Conservation (phyloP, 805 yeast genomes). For the Ogataea allantospora region DNA sequence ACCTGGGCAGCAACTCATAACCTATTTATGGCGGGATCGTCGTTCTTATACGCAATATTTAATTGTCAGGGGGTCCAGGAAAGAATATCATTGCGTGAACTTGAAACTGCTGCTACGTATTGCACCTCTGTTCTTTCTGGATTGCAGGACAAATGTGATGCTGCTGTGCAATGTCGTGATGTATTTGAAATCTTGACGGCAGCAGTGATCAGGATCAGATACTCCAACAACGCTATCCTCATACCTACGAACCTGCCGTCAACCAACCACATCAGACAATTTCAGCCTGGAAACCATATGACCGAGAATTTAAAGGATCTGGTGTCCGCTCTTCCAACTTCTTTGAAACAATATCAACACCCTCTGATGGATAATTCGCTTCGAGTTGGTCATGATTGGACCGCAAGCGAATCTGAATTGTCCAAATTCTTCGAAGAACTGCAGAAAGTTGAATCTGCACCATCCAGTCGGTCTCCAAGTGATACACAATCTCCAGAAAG, state of each 20-base stretch:
- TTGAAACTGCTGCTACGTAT: slow-evolving; percentile 47
- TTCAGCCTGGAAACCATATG: slow-evolving; percentile 37
- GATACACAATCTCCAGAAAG: slow-evolving; percentile 20
- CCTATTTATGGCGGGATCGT: slow-evolving; percentile 84
- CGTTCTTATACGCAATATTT: slow-evolving; percentile 74
- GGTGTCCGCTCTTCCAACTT: slow-evolving; percentile 35
- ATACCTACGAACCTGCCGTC: slow-evolving; percentile 29
- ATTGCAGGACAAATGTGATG: slow-evolving; percentile 69
- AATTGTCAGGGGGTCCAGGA: slow-evolving; percentile 56
- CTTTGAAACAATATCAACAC: neutral
- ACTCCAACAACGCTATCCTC: slow-evolving; percentile 32
- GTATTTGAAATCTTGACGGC: slow-evolving; percentile 70
- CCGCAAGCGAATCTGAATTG: slow-evolving; percentile 37
- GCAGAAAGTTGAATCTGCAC: slow-evolving; percentile 31
- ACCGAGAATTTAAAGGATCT: slow-evolving; percentile 40
- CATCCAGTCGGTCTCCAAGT: slow-evolving; percentile 24
- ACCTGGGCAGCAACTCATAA: slow-evolving; percentile 95
- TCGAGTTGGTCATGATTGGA: slow-evolving; percentile 34
- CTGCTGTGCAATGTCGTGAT: slow-evolving; percentile 69
- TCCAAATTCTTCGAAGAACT: slow-evolving; percentile 50
- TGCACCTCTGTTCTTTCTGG: slow-evolving; percentile 60
- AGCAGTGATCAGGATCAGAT: slow-evolving; percentile 64
- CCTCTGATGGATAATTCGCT: neutral
- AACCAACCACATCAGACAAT: slow-evolving; percentile 26
- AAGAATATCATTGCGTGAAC: slow-evolving; percentile 44